Base-by-base conservation (phyloP, 257 asterid species). In the Nyctanthes arbortristis region DNA sequence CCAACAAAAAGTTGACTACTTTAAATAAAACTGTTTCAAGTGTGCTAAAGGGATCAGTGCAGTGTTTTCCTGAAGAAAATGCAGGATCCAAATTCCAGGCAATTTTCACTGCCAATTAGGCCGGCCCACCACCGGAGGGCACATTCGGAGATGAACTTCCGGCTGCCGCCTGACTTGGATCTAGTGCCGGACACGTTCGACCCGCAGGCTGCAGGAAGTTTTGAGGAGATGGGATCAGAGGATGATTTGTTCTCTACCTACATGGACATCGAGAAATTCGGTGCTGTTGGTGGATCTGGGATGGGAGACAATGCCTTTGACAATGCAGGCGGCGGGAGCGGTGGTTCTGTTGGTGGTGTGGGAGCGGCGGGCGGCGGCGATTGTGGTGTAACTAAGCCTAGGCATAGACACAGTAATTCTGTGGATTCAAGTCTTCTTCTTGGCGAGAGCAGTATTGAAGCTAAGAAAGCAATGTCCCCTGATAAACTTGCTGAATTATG, bases 401-500 rank as follows among this genome's bases (percentile, higher is more conserved):
- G 88, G 30, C 93, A 87, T 64, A 77, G 93, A 77, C 83, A 87
- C 71, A 84, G 88, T 71, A 80, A 79, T 75, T 93, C 97, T 0
- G 85, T 89, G 54, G 99, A 91, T 30, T 91, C 99, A 43, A 77
- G 80, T 75, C 80, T 88, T 20, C 28, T 82, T 81, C 75, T 87
- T 40, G 68, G 71, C 13, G 96, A 85, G 47, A 81, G 77, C 59
- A 72, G 85, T 43, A 91, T 93, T 77, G 97, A 89, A 67, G 95
- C 99, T 65, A 93, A 93, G 86, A 93, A 93, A 75, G 96, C 97
- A 66, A 93, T 89, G 99, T 84, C 96, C 55, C 99, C 99, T 56
- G 91, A 91, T 70, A 91, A 93, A 86, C 92, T 93, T 37, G 97
- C 99, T 66, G 96, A 91, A 78, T 74, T 93, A 7, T 93, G 99